Evolutionary conservation across 1,284 basidiomycete species (phyloP).

Genomic region (Moniliella sp.): DNA sequence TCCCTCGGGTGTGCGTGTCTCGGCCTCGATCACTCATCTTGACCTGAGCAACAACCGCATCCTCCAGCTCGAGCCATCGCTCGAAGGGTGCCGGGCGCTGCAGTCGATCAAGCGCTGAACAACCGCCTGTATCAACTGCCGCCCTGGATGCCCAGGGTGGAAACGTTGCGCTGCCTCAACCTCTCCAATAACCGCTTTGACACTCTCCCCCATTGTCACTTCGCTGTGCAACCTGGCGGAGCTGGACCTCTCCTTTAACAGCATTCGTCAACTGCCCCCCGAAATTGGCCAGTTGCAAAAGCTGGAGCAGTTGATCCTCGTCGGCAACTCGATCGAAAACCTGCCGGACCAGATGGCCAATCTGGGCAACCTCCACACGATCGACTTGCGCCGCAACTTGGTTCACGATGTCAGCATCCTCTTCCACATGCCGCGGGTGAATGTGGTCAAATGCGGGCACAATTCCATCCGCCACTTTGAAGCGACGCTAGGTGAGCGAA

Average conservation of each 20-base stretch:
- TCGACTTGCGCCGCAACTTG: slow-evolving; percentile 25
- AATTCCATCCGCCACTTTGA: slow-evolving; percentile 26
- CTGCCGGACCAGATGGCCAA: slow-evolving; percentile 17
- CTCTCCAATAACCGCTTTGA: slow-evolving; percentile 92
- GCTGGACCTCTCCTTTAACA: slow-evolving; percentile 87
- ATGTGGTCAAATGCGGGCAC: slow-evolving; percentile 20
- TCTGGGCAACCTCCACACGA: slow-evolving; percentile 15
- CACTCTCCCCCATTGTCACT: slow-evolving; percentile 55
- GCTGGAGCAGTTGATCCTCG: slow-evolving; percentile 22
- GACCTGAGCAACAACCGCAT: slow-evolving; percentile 87
- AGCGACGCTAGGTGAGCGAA: slow-evolving; percentile 9
- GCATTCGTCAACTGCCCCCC: slow-evolving; percentile 57
- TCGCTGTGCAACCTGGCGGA: slow-evolving; percentile 52
- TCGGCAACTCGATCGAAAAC: slow-evolving; percentile 19
- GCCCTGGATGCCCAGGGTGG: slow-evolving; percentile 57
- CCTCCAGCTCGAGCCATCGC: slow-evolving; percentile 58
- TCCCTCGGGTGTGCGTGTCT: slow-evolving; percentile 60
- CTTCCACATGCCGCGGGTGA: slow-evolving; percentile 16
- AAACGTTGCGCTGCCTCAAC: slow-evolving; percentile 56
- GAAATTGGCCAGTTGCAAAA: slow-evolving; percentile 48
- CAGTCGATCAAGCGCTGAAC: slow-evolving; percentile 63
- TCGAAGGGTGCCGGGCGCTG: slow-evolving; percentile 57
- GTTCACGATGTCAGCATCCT: slow-evolving; percentile 19
- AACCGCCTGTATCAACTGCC: slow-evolving; percentile 76
- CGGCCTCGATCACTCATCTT: slow-evolving; percentile 53